Evolutionary conservation across 108 stramenopile species (phyloP).

Genomic region (Halocafeteria seosinensis): DNA sequence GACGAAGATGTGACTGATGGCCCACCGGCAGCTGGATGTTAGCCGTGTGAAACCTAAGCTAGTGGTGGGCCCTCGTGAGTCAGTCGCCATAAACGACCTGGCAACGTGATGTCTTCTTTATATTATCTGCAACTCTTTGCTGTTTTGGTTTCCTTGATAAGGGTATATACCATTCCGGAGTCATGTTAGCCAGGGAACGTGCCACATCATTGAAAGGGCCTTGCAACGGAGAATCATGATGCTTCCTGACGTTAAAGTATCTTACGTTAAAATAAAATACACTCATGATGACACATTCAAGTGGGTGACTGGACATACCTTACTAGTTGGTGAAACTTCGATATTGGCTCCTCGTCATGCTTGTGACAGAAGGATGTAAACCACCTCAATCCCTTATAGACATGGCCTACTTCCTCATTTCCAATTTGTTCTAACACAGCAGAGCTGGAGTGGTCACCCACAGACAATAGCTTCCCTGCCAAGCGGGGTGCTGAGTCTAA

Average conservation of each 20-base stretch:
- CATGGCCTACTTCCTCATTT: background rate
- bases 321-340: background rate
- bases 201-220: background rate
- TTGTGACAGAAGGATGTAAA: background rate
- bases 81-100: no score
- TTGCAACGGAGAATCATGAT: background rate
- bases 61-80: no score
- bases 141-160: no score
- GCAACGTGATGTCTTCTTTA: no score
- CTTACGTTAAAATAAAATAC: no score
- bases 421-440: background rate
- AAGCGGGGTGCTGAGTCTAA: background rate
- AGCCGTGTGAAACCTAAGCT: no score
- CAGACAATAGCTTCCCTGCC: background rate
- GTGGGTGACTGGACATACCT: no score
- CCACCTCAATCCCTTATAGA: background rate
- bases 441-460: background rate
- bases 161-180: background rate
- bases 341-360: background rate
- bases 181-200: background rate
- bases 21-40: no score
- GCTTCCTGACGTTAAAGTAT: background rate
- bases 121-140: no score
- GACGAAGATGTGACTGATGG: no score
- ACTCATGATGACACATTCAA: no score